These are phyloP conservation scores for Fusarium pseudonygamai DNA, from an alignment of 2,329 filamentous ascomycete genomes.

Conservation along the genomic window DNA sequence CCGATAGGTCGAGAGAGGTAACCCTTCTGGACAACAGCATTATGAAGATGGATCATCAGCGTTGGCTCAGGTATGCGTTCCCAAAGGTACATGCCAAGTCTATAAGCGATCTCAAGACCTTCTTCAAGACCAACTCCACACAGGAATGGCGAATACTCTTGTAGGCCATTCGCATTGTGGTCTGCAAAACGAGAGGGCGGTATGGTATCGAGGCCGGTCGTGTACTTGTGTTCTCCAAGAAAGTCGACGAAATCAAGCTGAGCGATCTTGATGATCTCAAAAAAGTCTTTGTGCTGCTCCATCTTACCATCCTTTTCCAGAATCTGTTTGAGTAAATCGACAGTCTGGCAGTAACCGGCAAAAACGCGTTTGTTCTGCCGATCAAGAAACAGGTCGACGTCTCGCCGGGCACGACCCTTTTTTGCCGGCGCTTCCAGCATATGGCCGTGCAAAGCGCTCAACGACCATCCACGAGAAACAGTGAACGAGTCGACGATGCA, in stretches of 20 bases:
- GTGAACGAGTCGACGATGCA: constrained; percentile 59
- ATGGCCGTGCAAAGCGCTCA: constrained; percentile 47
- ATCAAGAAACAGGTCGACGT: constrained; percentile 56
- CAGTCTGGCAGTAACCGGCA: constrained; percentile 8
- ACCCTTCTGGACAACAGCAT: constrained; percentile 56
- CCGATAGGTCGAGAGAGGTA: constrained; percentile 46
- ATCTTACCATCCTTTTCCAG: not conserved
- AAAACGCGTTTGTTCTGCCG: constrained; percentile 43
- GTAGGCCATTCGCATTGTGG: constrained; percentile 55
- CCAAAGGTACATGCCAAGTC: constrained; percentile 49
- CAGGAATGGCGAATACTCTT: constrained; percentile 59
- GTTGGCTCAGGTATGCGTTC: constrained; percentile 53
- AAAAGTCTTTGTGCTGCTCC: not conserved
- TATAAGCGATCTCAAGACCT: constrained; percentile 53
- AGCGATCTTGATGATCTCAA: not conserved
- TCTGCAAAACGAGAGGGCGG: constrained; percentile 54
- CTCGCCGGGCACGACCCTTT: constrained; percentile 50
- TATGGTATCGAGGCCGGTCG: constrained; percentile 34
- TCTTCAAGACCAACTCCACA: constrained; percentile 58
- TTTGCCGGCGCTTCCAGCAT: constrained; percentile 47
- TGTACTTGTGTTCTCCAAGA: constrained; percentile 32
- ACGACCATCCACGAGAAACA: constrained; percentile 56
- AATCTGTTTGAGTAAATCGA: not conserved
- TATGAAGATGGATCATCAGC: constrained; percentile 56
- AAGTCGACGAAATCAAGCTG: constrained; percentile 22